Base-by-base conservation (phyloP, 108 stramenopile species). In the Chaetoceros tenuissimus region DNA sequence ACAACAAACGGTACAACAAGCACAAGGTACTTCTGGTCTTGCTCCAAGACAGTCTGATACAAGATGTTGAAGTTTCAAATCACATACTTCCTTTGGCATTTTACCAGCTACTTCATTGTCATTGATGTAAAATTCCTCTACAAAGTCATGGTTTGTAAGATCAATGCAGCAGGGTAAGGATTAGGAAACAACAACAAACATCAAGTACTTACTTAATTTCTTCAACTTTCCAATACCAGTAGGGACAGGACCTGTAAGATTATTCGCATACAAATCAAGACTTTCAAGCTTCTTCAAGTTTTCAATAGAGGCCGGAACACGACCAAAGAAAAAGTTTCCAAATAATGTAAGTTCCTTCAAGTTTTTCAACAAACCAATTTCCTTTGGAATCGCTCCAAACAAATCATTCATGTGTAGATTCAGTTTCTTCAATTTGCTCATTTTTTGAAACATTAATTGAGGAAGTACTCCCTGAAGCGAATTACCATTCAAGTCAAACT, bases 351-450 rank as follows among this genome's bases (percentile, higher is more conserved):
- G 25, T 29, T 78, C 28, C 28, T 59, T 64, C 47, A 82, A 56
- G 20, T 62, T 63, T 30, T 52, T 65, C 73, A 82, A 59, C 21
- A 67, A 46, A 18, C 24, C 43, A 31, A 81, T 77, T 60, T 81
- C 75, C 40, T 55, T 58, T 46, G 63, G 75, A 10, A 81, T 31
- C 8, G 64, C 55, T 3, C 80, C 80, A 66, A 81, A 81, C 31
- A 81, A 67, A 3, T 75, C 80, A 63, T 81, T 81, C 80, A 81
- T 81, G 44, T 81, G 80, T 5, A 81, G 52, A 1, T 72, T 64
- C 23, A 81, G 56, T 51, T 60, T 62, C 47, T 81, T 63, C 27
- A 69, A 40, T 21, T 77, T 73, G 8, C 62, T 59, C 50, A 68
- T 48, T 29, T 61, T 60, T 16, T 22, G 48, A 55, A 73, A 22